These are phyloP conservation scores for Apiotrichum gracile DNA, from an alignment of 1,284 basidiomycete species.

Conservation along the genomic window DNA sequence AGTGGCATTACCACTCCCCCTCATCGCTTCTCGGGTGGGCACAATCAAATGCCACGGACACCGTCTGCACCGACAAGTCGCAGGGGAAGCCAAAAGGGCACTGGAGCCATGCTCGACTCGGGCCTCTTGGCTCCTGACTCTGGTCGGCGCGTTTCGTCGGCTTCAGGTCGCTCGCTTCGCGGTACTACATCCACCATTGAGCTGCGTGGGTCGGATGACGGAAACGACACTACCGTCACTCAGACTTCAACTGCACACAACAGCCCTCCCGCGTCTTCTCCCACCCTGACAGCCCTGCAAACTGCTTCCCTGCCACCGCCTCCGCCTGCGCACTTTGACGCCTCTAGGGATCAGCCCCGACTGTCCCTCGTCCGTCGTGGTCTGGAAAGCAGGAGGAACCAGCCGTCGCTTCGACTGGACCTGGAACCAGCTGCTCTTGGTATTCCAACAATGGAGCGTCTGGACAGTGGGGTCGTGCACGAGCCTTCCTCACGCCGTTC, in stretches of 20 bases:
- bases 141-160: constrained; percentile 21
- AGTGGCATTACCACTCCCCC: constrained; percentile 2
- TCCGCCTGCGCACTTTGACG: constrained; percentile 3
- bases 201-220: constrained; percentile 13
- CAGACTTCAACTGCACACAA: background rate
- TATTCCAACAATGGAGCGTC: background rate
- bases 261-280: too few relatives aligned
- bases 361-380: background rate
- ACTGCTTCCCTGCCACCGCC: constrained; percentile 8
- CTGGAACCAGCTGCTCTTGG: constrained; percentile 35
- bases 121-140: constrained; percentile 23
- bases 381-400: constrained; percentile 39
- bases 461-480: background rate
- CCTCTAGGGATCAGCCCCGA: background rate
- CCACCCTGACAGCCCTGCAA: too few relatives aligned
- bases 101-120: constrained; percentile 6
- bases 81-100: constrained; percentile 25
- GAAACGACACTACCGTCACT: background rate
- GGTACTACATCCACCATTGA: constrained; percentile 30
- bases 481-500: background rate
- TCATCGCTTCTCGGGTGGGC: constrained; percentile 8
- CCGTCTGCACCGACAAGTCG: constrained; percentile 36
- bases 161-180: constrained; percentile 23
- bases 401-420: constrained; percentile 43
- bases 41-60: constrained; percentile 15